Base-by-base conservation (phyloP, 2,329 filamentous ascomycete genomes). In the Annulohypoxylon truncatum region DNA sequence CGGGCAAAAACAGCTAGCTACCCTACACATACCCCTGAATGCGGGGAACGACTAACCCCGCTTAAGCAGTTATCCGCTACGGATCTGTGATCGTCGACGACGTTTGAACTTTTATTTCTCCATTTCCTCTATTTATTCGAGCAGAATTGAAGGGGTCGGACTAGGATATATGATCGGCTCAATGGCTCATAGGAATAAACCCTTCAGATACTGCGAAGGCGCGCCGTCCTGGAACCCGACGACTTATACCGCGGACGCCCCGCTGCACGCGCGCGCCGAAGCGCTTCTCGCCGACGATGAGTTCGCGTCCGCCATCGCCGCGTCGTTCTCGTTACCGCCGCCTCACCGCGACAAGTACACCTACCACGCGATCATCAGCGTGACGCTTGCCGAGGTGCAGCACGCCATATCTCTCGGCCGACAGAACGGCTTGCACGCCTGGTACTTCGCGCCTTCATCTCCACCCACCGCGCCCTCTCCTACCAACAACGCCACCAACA, bases 351-450 rank as follows among this genome's bases (percentile, higher is more conserved):
- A 86, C 68, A 65, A 70, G 15, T 86, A 84, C 71, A 81, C 81
- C 50, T 87, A 86, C 73, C 83, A 85, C 75, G 84, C 84, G 66
- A 81, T 83, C 62, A 79, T 80, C 40, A 83, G 82, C 67, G 82
- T 86, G 52, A 82, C 78, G 48, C 78, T 87, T 29, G 77, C 77
- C 29, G 78, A 86, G 70, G 84, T 82, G 2, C 84, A 87, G 73
- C 79, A 78, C n/a, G 75, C 80, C 29, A 77, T 86, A 40, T 73
- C 72, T 2, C 73, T 83, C 12, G 84, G 83, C 42, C 75, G 73
- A 50, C 78, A 72, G 52, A 84, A 85, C 59, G 81, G 80, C 12
- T 71, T 86, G 58, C 84, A 85, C 61, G 74, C 75, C 13, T 86
- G 84, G 84, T 86, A 87, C 72, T 79, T 77, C 38, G 72, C 73